Evolutionary conservation across 2,329 filamentous ascomycete genomes (phyloP).

Genomic region (Sporothrix inflata): DNA sequence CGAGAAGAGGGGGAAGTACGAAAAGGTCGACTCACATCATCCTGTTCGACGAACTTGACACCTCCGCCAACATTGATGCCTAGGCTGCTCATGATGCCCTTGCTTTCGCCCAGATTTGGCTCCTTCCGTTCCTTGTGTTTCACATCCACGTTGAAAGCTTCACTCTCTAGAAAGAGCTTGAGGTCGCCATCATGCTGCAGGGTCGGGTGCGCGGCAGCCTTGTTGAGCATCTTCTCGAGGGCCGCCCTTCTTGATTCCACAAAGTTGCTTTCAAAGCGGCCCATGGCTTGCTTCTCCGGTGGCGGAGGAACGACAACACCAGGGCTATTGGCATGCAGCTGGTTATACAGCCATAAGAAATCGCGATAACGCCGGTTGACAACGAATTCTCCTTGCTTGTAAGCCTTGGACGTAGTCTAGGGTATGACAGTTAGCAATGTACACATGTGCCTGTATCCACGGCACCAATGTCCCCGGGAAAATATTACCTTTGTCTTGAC

Average conservation of each 20-base stretch:
- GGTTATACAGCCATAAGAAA: slow-evolving; percentile 97
- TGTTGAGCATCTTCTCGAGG: slow-evolving; percentile 97
- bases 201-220: slow-evolving; percentile 84
- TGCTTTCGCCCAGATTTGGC: slow-evolving; percentile 82
- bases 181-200: slow-evolving; percentile 91
- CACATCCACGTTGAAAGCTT: slow-evolving; percentile 92
- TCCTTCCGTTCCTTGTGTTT: slow-evolving; percentile 97
- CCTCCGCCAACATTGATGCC: slow-evolving; percentile 79
- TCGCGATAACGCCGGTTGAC: slow-evolving; percentile 94
- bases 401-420: slow-evolving; percentile 93
- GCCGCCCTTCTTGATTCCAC: slow-evolving; percentile 90
- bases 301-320: slow-evolving; percentile 94
- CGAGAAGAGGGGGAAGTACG: background rate
- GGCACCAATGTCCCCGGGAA: background rate
- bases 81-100: slow-evolving; percentile 86
- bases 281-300: slow-evolving; percentile 96
- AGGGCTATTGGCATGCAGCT: slow-evolving; percentile 90
- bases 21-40: slow-evolving; percentile 68
- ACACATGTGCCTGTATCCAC: background rate
- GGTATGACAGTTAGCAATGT: background rate
- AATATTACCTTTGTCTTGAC: slow-evolving; percentile 81
- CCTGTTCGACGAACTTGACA: slow-evolving; percentile 94
- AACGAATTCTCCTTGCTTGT: slow-evolving; percentile 87
- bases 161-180: slow-evolving; percentile 96
- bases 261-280: slow-evolving; percentile 94